phyloP scores from a whole-genome alignment of 1,284 basidiomycete species.

The Leccinum laetum region DNA sequence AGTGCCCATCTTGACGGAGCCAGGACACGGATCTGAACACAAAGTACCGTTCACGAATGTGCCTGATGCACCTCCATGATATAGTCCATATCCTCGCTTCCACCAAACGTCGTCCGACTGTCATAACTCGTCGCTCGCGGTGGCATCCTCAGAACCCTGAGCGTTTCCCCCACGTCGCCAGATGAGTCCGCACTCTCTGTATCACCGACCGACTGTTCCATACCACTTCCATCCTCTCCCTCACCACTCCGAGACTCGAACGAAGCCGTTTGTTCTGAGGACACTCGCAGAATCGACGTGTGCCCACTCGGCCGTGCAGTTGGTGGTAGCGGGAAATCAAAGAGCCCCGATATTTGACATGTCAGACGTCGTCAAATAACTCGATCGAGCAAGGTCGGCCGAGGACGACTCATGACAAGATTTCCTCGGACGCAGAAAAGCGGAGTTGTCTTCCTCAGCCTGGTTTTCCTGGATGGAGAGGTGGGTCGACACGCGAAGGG shows the following conservation, averaged over 20 bases:
- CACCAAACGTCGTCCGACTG: constrained; percentile 31
- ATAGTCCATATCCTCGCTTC: constrained; percentile 26
- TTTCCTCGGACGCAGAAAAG: too few relatives aligned
- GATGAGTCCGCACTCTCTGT: constrained; percentile 1
- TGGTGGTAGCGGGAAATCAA: too few relatives aligned
- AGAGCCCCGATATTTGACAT: too few relatives aligned
- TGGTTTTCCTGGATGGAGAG: too few relatives aligned
- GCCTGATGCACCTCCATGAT: constrained; percentile 13
- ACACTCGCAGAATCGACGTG: too few relatives aligned
- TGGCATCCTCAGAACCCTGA: constrained; percentile 13
- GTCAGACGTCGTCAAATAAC: too few relatives aligned
- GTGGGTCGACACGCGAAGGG: too few relatives aligned
- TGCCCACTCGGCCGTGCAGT: too few relatives aligned
- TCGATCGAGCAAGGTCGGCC: too few relatives aligned
- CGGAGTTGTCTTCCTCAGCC: too few relatives aligned
- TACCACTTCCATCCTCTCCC: not conserved
- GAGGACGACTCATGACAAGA: too few relatives aligned
- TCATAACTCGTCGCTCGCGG: constrained; percentile 11
- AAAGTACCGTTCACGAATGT: constrained; percentile 6
- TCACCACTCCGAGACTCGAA: constrained; percentile 1
- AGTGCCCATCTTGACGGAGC: not conserved
- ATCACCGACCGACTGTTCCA: not conserved
- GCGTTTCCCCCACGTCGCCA: constrained; percentile 15
- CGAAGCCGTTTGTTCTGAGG: constrained; percentile 29
- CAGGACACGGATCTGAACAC: not conserved